Conservation (phyloP, 116 monocot species). For the Papilionanthe hybrid region DNA sequence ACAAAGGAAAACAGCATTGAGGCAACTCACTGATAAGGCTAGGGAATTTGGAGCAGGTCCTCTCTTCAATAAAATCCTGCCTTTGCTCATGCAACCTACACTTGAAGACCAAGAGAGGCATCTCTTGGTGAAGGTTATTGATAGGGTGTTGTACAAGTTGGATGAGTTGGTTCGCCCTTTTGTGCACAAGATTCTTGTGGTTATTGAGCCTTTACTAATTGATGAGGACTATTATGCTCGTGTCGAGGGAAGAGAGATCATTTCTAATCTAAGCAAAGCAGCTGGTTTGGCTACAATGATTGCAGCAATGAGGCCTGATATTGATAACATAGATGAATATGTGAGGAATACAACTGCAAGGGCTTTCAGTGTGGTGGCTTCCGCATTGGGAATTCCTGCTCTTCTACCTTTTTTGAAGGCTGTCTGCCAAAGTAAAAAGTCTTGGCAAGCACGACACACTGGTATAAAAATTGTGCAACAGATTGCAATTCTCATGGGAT, state of each 20-base stretch:
- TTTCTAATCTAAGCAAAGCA: conserved; percentile 91
- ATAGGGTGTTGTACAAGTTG: conserved; percentile 79
- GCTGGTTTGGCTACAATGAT: conserved; percentile 92
- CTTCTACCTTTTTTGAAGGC: conserved; percentile 86
- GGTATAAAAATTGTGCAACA: conserved; percentile 91
- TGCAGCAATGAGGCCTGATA: conserved; percentile 93
- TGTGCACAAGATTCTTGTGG: conserved; percentile 92
- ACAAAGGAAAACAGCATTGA: conserved; percentile 80
- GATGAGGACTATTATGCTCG: conserved; percentile 97
- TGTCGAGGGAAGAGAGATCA: conserved; percentile 92
- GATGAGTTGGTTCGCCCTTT: conserved; percentile 87
- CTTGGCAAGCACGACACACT: conserved; percentile 91
- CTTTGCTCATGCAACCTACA: conserved; percentile 90
- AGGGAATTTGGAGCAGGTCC: conserved; percentile 85
- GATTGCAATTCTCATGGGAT: conserved; percentile 96
- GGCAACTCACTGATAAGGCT: conserved; percentile 85
- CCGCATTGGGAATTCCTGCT: conserved; percentile 87
- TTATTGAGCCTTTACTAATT: conserved; percentile 86
- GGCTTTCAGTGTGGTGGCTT: conserved; percentile 93
- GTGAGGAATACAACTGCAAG: conserved; percentile 90
- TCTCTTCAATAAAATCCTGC: conserved; percentile 85
- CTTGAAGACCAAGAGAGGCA: conserved; percentile 89
- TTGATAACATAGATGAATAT: conserved; percentile 95
- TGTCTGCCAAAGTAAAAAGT: conserved; percentile 97
- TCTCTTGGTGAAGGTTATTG: conserved; percentile 88